Base-by-base conservation (phyloP, 768 basidiomycete genomes). In the Suillus lakei region DNA sequence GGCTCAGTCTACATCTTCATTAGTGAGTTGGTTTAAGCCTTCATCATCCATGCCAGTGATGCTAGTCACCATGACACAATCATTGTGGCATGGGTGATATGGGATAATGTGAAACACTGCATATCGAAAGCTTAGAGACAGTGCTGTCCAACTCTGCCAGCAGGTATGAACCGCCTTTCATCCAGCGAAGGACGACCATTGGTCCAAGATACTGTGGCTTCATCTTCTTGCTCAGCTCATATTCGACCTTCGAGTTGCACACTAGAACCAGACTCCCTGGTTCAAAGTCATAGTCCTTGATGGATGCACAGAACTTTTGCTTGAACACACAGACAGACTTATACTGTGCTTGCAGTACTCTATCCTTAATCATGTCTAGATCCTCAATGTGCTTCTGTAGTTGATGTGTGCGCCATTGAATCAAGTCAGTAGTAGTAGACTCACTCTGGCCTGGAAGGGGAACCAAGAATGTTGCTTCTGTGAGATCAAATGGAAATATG, bases 401-500 rank as follows among this genome's bases (percentile, higher is more conserved):
- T 26, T 43, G 30, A 0, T 26, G 12, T 4, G 63, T 7, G 2
- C 28, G 4, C 13, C n/a, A 46, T 1, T 30, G 10, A 13, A 64
- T 64, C 5, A 64, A 43, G 6, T 30, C 55, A 13, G 54, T 59
- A 16, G 56, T 48, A 5, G 32, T 9, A 1, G 59, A 21, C 4
- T 21, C 16, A 4, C 36, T 15, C 0, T 44, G 21, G 4, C 59
- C 44, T 1, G 34, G 21, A 2, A 21, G 4, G 3, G 63, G 60
- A 0, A 67, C 0, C 2, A 69, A 48, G 15, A 61, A 80, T 0
- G 72, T 80, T 0, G 63, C 63, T 39, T 82, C 74, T 0, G 67
- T 18, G 0, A 79, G 34, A 34, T 80, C 74, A 54, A 77, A 75
- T 0, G 74, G 66, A 23, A 80, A 71, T 0, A 80, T 54, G 0